Percentiles rank a stretch among this genome's conserved stretches.
Evolutionary conservation across 2,329 filamentous ascomycete species (phyloP).

Genomic region (Pseudogymnoascus sp.): DNA sequence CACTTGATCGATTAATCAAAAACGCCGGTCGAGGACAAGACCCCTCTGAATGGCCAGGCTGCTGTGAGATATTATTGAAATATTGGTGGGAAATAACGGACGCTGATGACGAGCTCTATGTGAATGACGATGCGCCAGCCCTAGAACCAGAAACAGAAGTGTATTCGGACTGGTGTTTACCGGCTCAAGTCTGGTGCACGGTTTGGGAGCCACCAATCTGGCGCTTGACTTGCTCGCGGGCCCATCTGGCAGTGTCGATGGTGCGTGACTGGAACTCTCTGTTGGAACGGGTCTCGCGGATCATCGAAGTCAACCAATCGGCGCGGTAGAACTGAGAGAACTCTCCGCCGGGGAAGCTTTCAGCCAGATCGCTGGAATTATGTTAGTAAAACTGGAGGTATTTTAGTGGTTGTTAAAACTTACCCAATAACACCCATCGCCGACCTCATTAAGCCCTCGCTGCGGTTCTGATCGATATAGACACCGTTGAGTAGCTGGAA

Average conservation of each 20-base stretch:
- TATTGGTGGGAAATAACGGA: slow-evolving; percentile 12
- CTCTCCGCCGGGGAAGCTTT: slow-evolving; percentile 87
- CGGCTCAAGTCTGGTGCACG: slow-evolving; percentile 28
- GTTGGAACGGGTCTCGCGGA: slow-evolving; percentile 86
- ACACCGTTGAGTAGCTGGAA: slow-evolving; percentile 81
- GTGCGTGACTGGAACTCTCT: slow-evolving; percentile 79
- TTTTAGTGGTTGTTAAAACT: slow-evolving; percentile 28
- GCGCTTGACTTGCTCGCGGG: slow-evolving; percentile 92
- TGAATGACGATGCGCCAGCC: slow-evolving; percentile 7
- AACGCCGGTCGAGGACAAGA: slow-evolving; percentile 30
- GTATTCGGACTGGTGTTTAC: not conserved
- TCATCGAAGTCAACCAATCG: slow-evolving; percentile 83
- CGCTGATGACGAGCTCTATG: slow-evolving; percentile 12
- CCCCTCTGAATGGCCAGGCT: slow-evolving; percentile 27
- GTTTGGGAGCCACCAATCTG: slow-evolving; percentile 53
- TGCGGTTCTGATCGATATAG: slow-evolving; percentile 75
- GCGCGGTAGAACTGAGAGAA: slow-evolving; percentile 77
- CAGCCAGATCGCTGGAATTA: slow-evolving; percentile 70
- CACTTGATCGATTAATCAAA: slow-evolving; percentile 20
- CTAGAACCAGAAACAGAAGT: slow-evolving; percentile 8
- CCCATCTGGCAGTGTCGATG: slow-evolving; percentile 92
- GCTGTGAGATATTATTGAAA: slow-evolving; percentile 12
- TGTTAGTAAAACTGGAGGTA: not conserved
- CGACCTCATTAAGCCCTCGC: slow-evolving; percentile 85
- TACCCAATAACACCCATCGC: slow-evolving; percentile 97